phyloP scores from a whole-genome alignment of 768 basidiomycete species.

The Mycena galericulata region DNA sequence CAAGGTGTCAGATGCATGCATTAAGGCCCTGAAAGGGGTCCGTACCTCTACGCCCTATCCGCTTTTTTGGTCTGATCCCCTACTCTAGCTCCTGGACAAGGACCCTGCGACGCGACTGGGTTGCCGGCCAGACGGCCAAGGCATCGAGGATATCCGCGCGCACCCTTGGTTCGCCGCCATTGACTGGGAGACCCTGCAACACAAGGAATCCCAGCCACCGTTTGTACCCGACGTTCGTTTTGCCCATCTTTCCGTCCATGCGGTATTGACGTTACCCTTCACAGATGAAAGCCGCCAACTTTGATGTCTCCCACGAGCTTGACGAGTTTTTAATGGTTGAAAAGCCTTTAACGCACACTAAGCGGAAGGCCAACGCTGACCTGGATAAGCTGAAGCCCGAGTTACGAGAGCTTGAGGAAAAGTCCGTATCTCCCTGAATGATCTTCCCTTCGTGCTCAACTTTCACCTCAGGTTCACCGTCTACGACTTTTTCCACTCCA shows the following conservation, averaged over 20 bases:
- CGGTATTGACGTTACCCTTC: constrained; percentile 24
- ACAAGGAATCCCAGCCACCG: constrained; percentile 78
- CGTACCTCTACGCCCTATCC: constrained; percentile 24
- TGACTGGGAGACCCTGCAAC: constrained; percentile 84
- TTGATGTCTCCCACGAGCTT: constrained; percentile 96
- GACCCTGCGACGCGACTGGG: constrained; percentile 84
- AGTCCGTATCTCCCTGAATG: constrained; percentile 59
- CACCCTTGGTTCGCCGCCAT: constrained; percentile 90
- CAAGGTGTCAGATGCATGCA: constrained; percentile 74
- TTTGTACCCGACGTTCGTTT: constrained; percentile 92
- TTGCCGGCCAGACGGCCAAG: constrained; percentile 76
- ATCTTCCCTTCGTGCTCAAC: constrained; percentile 10
- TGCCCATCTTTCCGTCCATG: not conserved
- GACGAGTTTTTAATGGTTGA: constrained; percentile 98
- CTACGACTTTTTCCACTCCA: constrained; percentile 83
- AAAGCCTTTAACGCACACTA: constrained; percentile 95
- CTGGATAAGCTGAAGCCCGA: constrained; percentile 92
- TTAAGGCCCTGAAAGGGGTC: constrained; percentile 76
- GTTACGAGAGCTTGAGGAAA: constrained; percentile 92
- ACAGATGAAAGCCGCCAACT: constrained; percentile 97
- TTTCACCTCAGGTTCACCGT: constrained; percentile 76
- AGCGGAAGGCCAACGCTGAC: constrained; percentile 90
- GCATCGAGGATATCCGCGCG: constrained; percentile 79
- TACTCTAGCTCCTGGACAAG: constrained; percentile 82
- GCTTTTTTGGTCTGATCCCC: constrained; percentile 32